Evolutionary conservation across 2,329 filamentous ascomycete species (phyloP), one percentile per base, ranked within the genome.

Genomic region (Colletotrichum sp.): DNA sequence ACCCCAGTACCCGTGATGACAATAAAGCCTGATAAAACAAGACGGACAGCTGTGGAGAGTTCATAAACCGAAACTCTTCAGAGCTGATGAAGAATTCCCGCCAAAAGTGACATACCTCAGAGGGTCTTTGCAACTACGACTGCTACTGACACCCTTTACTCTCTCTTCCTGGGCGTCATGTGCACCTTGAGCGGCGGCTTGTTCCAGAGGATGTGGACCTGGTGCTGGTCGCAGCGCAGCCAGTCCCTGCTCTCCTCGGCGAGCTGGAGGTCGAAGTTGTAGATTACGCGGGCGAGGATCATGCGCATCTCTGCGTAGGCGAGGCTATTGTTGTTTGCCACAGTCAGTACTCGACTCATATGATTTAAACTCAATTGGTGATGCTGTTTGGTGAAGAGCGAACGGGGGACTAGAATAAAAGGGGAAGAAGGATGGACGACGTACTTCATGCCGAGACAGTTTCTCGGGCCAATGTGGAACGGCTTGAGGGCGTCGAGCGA

Each of bases 281-380:
- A 76, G 36, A 76, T 13, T 15, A 76, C 52, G 24, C 52, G 43
- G 36, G 65, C 32, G 10, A 76, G 66, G 8, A 76, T 75, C 48
- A 76, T 55, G 18, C 66, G 64, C 71, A 75, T 75, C 66, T 76
- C 74, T 16, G 70, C 71, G 38, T 76, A 74, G 30, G 74, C 74
- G 52, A 76, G 74, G 71, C 70, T 72, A n/a, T 48, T 18, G 10
- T 28, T 18, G 28, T 36, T 28, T 18, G 28, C 16, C 15, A 15
- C 32, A 2, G 32, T 34, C 32, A 34, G 32, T 34, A n/a, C n/a
- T n/a, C n/a, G n/a, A n/a, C n/a, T n/a, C n/a, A n/a, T n/a, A n/a
- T n/a, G n/a, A n/a, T n/a, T n/a, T n/a, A n/a, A n/a, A n/a, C n/a
- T n/a, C n/a, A n/a, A n/a, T n/a, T n/a, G n/a, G n/a, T n/a, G n/a